phyloP scores from a whole-genome alignment of 1,139 yeast species.

The Pichia sp. region DNA sequence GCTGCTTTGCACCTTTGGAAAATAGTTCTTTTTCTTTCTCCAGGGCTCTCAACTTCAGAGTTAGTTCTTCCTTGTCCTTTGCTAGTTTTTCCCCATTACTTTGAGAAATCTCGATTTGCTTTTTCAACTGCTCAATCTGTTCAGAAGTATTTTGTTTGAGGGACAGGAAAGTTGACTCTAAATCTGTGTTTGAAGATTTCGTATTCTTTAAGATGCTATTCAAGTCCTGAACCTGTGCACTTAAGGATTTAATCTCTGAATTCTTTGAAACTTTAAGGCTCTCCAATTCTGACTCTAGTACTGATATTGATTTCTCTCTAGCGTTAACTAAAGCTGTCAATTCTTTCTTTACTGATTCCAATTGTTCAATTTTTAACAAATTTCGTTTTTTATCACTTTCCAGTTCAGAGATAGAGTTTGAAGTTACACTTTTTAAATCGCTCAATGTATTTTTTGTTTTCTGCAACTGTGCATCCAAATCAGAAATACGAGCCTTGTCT shows the following conservation, averaged over 20 bases:
- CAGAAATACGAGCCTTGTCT: background rate
- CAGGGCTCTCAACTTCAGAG: background rate
- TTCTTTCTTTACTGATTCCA: slow-evolving; percentile 3
- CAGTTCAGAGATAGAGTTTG: background rate
- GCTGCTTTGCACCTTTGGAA: background rate
- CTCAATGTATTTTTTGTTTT: background rate
- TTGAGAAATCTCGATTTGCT: background rate
- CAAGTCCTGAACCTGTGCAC: slow-evolving; percentile 6
- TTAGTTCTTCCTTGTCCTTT: slow-evolving; percentile 3
- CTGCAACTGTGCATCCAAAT: background rate
- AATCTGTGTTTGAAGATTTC: slow-evolving; percentile 3
- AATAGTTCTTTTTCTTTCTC: background rate
- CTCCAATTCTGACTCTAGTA: slow-evolving; percentile 4
- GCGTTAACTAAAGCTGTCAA: background rate
- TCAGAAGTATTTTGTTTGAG: slow-evolving; percentile 5
- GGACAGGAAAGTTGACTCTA: slow-evolving; percentile 2
- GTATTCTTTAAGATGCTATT: slow-evolving; percentile 4
- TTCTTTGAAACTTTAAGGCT: background rate
- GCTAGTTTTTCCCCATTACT: background rate
- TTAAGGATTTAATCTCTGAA: slow-evolving; percentile 5
- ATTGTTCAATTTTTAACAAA: background rate
- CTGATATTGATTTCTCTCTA: background rate
- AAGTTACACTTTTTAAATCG: background rate
- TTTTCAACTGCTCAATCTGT: slow-evolving; percentile 10
- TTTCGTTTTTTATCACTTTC: background rate